These are phyloP conservation scores for Sinapis alba DNA, from an alignment of 441 rosid genomes.

Conservation along the genomic window DNA sequence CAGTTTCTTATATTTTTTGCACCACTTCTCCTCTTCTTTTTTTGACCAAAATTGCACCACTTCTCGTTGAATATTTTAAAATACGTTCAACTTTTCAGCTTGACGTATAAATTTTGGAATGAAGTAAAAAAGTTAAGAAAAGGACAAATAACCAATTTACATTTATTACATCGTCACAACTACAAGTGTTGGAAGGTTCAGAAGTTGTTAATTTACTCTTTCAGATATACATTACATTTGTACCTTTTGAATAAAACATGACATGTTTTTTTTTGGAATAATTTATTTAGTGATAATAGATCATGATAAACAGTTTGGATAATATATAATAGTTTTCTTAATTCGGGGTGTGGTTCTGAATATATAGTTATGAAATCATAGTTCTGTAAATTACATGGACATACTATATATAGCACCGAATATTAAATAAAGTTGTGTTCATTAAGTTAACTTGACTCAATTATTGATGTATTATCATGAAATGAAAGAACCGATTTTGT, in stretches of 20 bases:
- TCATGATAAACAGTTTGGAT: neutral
- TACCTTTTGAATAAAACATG: neutral
- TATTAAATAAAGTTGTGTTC: neutral
- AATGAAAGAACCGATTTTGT: neutral
- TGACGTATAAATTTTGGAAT: neutral
- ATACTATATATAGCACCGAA: neutral
- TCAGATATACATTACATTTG: neutral
- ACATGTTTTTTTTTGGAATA: neutral
- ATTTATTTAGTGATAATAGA: neutral
- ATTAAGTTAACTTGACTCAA: neutral
- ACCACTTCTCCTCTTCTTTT: neutral
- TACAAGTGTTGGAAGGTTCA: neutral
- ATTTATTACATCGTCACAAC: conserved; percentile 30
- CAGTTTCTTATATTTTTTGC: conserved; percentile 9
- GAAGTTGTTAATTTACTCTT: conserved; percentile 6
- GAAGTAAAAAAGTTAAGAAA: neutral
- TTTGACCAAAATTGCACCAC: neutral
- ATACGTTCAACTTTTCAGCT: conserved; percentile 4
- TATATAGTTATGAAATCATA: neutral
- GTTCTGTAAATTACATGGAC: neutral
- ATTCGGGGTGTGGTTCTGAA: neutral
- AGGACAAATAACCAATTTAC: conserved; percentile 29
- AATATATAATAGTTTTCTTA: neutral
- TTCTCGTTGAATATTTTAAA: conserved; percentile 6
- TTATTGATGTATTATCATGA: neutral